A percentile compares a stretch with the other conserved stretches of the same genome.
Conservation (phyloP, 2,329 filamentous ascomycete genomes). For the Penicillium sp. region DNA sequence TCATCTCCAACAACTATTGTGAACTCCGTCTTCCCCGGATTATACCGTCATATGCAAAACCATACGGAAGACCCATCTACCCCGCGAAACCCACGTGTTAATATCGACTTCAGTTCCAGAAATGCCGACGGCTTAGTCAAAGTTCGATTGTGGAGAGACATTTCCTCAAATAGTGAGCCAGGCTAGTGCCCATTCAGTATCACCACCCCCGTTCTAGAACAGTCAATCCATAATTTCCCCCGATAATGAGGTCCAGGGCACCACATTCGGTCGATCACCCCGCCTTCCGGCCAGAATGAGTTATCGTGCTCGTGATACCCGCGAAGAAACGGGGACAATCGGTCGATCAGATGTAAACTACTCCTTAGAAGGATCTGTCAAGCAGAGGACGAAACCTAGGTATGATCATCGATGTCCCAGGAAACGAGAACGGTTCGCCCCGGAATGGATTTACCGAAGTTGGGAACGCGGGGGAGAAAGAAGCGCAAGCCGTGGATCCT, state of each 20-base stretch:
- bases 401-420: neutral
- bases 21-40: neutral
- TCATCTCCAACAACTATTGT: neutral
- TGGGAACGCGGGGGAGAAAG: neutral
- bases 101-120: neutral
- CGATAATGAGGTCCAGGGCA: too few species aligned
- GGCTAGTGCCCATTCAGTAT: neutral
- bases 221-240: too few species aligned
- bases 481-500: neutral
- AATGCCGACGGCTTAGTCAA: neutral
- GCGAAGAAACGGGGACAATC: too few species aligned
- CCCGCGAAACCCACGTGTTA: neutral
- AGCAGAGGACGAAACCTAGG: too few species aligned
- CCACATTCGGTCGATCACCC: neutral
- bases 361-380: too few species aligned
- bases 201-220: neutral
- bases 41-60: neutral
- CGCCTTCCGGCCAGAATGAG: neutral
- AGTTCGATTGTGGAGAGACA: neutral
- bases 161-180: neutral
- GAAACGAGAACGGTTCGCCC: neutral
- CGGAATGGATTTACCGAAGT: neutral
- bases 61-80: neutral
- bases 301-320: neutral
- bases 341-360: too few species aligned